These are phyloP conservation scores for Nephelium lappaceum DNA, from an alignment of 345 rosid species.

Conservation along the genomic window DNA sequence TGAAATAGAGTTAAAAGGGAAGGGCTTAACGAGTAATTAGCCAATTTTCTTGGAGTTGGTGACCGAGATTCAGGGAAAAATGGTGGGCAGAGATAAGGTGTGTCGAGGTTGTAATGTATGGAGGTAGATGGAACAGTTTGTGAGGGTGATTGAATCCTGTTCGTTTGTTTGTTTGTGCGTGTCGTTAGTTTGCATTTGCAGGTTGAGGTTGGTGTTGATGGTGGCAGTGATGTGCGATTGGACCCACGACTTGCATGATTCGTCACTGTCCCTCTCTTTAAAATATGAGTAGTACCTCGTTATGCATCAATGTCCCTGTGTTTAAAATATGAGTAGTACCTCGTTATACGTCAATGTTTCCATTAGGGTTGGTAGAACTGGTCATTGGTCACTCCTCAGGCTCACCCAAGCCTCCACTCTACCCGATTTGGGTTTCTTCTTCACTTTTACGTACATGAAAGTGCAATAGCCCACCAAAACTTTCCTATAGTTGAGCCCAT, in stretches of 20 bases:
- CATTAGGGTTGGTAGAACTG: slow-evolving; percentile 10
- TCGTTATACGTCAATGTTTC: slow-evolving; percentile 8
- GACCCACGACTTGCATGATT: slow-evolving; percentile 14
- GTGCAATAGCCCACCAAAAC: too few relatives aligned
- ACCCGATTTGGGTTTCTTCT: too few relatives aligned
- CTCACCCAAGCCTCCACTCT: too few relatives aligned
- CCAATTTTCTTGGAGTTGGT: not conserved
- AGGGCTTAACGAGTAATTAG: not conserved
- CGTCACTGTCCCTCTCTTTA: not conserved
- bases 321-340: not conserved
- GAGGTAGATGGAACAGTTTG: not conserved
- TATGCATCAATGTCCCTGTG: not conserved
- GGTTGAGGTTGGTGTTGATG: slow-evolving; percentile 4
- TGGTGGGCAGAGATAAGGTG: not conserved
- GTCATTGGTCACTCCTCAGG: not conserved
- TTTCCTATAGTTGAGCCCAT: too few relatives aligned
- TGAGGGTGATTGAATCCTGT: not conserved
- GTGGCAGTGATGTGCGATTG: slow-evolving; percentile 1
- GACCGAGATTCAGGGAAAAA: slow-evolving; percentile 6
- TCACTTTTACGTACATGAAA: too few relatives aligned
- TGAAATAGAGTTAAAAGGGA: not conserved
- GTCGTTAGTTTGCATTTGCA: not conserved
- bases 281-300: not conserved
- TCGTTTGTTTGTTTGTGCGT: not conserved
- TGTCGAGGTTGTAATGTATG: not conserved